phyloP scores from a whole-genome alignment of 495 filamentous ascomycete species.

The Elasticomyces elasticus region DNA sequence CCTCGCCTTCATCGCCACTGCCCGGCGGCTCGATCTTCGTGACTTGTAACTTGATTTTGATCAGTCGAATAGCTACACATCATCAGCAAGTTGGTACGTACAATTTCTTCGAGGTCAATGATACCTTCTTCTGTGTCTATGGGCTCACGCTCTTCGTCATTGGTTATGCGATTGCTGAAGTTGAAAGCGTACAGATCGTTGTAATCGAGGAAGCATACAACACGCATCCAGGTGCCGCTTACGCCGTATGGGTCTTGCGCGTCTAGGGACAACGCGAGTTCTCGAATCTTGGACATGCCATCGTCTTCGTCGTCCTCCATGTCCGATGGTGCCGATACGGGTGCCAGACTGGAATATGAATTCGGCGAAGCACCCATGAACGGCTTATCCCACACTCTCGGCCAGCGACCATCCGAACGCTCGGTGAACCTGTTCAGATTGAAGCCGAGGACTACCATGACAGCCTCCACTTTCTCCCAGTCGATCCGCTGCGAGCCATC shows the following conservation, averaged over 20 bases:
- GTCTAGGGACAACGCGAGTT: conserved; percentile 33
- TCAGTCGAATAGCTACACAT: conserved; percentile 50
- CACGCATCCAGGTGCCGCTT: conserved; percentile 49
- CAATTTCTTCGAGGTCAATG: conserved; percentile 19
- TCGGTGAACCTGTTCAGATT: conserved; percentile 43
- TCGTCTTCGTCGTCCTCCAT: neutral
- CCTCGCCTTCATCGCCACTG: conserved; percentile 35
- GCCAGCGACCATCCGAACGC: conserved; percentile 35
- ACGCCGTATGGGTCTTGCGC: conserved; percentile 49
- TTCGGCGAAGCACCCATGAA: conserved; percentile 44
- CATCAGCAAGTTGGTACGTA: conserved; percentile 14
- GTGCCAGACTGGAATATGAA: conserved; percentile 8
- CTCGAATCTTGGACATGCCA: neutral
- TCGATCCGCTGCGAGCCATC: conserved; percentile 46
- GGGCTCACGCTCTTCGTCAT: conserved; percentile 37
- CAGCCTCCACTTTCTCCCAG: conserved; percentile 61
- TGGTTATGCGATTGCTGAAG: conserved; percentile 30
- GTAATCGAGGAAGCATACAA: conserved; percentile 45
- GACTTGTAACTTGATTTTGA: conserved; percentile 49
- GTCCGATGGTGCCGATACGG: neutral
- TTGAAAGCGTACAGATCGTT: conserved; percentile 55
- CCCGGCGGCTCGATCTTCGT: conserved; percentile 43
- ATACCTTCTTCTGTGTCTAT: conserved; percentile 37
- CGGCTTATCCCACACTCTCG: conserved; percentile 40
- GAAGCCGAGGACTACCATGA: conserved; percentile 48